Evolutionary conservation across 129 eudicot species (phyloP).

Genomic region (Helianthus tuberosus): DNA sequence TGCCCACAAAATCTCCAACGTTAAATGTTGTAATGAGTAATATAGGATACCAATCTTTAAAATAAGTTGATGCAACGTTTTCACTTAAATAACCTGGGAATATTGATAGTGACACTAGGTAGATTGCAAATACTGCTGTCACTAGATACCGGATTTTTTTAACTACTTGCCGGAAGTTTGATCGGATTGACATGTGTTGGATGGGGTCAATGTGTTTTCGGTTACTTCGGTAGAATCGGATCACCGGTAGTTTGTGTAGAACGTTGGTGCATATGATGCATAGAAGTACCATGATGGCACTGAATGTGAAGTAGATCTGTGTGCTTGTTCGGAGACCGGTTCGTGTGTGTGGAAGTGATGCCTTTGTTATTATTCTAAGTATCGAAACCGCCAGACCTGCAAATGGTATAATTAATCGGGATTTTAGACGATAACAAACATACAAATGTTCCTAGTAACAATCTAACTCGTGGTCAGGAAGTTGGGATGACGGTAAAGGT

Average conservation of each 20-base stretch:
- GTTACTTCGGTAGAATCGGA: slow-evolving; percentile 19
- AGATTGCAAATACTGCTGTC: slow-evolving; percentile 20
- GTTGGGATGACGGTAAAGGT: too few species aligned
- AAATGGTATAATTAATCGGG: not conserved
- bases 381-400: slow-evolving; percentile 44
- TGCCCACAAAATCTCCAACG: slow-evolving; percentile 43
- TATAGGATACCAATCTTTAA: slow-evolving; percentile 53
- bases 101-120: slow-evolving; percentile 42
- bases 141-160: slow-evolving; percentile 38
- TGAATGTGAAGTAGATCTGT: slow-evolving; percentile 45
- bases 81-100: slow-evolving; percentile 55
- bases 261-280: slow-evolving; percentile 48
- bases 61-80: slow-evolving; percentile 27
- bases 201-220: not conserved
- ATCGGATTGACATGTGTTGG: not conserved
- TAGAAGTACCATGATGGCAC: slow-evolving; percentile 29
- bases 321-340: slow-evolving; percentile 41
- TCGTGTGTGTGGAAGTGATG: slow-evolving; percentile 37
- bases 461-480: too few species aligned
- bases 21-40: slow-evolving; percentile 38
- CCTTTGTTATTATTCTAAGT: slow-evolving; percentile 41
- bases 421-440: too few species aligned
- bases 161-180: slow-evolving; percentile 29
- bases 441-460: too few species aligned
- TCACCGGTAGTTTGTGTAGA: slow-evolving; percentile 36